phyloP scores from a whole-genome alignment of 805 yeast species.

The Monosporozyma yasuniensis region DNA sequence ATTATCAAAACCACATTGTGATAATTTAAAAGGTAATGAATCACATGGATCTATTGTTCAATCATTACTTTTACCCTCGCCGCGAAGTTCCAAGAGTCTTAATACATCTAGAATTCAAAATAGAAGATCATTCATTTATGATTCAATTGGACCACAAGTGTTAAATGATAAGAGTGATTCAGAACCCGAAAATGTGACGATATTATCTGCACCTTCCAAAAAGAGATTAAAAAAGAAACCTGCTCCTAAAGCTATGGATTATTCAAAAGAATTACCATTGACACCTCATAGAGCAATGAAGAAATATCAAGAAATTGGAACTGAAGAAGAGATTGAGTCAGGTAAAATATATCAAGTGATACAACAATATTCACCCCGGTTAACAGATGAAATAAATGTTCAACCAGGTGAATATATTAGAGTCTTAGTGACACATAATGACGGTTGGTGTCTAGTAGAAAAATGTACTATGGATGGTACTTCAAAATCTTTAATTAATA shows the following conservation, averaged over 20 bases:
- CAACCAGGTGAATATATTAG: conserved; percentile 27
- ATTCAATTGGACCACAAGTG: conserved; percentile 8
- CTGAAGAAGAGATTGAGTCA: background rate
- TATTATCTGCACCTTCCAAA: background rate
- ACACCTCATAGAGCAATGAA: background rate
- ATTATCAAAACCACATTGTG: background rate
- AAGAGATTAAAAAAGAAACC: background rate
- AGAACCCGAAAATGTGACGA: background rate
- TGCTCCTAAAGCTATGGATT: background rate
- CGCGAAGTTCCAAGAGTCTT: background rate
- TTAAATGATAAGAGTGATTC: background rate
- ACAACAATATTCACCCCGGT: conserved; percentile 23
- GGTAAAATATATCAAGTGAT: conserved; percentile 13
- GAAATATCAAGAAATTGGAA: too few relatives aligned
- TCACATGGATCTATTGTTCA: background rate
- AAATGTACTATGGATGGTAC: conserved; percentile 25
- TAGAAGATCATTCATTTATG: conserved; percentile 11
- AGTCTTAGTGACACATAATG: conserved; percentile 34
- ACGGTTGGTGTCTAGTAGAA: conserved; percentile 39
- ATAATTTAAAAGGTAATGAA: background rate
- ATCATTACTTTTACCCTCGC: background rate
- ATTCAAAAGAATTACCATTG: conserved; percentile 1
- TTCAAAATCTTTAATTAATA: background rate
- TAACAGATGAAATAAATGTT: conserved; percentile 33
- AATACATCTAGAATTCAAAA: background rate